Percentiles rank a stretch among this genome's conserved stretches.
phyloP scores from a whole-genome alignment of 768 basidiomycete genomes.

The Leccinellum luteum region DNA sequence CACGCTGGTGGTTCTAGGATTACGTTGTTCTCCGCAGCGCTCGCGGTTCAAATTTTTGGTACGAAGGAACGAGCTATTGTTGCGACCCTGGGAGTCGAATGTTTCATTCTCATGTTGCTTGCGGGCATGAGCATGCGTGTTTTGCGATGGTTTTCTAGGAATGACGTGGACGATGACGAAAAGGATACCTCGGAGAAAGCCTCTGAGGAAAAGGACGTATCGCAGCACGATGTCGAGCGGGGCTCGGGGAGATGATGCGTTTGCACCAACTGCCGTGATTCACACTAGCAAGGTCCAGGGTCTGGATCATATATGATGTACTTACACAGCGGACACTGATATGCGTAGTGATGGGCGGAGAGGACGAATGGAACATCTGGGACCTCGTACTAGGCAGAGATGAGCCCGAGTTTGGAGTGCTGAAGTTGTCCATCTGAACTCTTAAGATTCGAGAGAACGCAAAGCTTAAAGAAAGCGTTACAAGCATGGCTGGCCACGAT shows the following conservation, averaged over 20 bases:
- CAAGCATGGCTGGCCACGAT: too few species aligned
- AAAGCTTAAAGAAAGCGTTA: too few species aligned
- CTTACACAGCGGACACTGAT: not conserved
- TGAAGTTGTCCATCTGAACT: too few species aligned
- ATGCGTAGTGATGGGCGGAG: too few species aligned
- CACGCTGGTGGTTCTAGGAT: not conserved
- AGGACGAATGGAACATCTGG: too few species aligned
- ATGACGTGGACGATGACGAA: not conserved
- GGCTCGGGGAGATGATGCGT: not conserved
- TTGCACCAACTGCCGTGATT: not conserved
- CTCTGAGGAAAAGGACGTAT: not conserved
- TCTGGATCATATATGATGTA: not conserved
- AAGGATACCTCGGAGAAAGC: not conserved
- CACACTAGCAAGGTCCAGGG: not conserved
- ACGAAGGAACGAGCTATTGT: not conserved
- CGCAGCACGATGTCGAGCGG: not conserved
- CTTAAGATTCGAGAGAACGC: too few species aligned
- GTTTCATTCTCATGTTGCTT: constrained; percentile 2
- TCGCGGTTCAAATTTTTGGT: constrained; percentile 8
- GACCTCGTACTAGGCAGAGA: too few species aligned
- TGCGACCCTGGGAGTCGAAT: constrained; percentile 5
- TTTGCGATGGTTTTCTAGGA: constrained; percentile 1
- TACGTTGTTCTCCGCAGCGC: constrained; percentile 4
- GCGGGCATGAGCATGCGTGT: not conserved
- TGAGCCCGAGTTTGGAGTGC: too few species aligned